phyloP scores from a whole-genome alignment of 1,284 basidiomycete genomes.

The Fomitopsis betulina region DNA sequence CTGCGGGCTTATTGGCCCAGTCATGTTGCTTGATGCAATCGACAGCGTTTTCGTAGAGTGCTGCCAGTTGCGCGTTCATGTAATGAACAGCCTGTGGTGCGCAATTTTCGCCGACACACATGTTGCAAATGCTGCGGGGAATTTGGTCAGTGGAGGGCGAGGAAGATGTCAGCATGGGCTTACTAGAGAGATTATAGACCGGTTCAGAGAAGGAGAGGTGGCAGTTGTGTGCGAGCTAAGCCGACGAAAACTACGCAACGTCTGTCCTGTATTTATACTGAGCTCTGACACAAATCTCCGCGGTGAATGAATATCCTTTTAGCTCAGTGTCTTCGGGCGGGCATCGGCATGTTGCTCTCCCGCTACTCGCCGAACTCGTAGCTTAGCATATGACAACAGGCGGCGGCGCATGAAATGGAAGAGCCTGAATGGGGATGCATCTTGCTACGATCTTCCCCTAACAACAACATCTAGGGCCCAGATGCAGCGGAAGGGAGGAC shows the following conservation, averaged over 20 bases:
- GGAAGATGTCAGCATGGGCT: not conserved
- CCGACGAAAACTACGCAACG: not conserved
- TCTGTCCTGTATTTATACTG: not conserved
- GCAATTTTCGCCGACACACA: conserved; percentile 29
- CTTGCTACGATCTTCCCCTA: not conserved
- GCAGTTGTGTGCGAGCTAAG: not conserved
- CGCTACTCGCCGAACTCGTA: not conserved
- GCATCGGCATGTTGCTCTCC: not conserved
- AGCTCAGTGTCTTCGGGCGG: not conserved
- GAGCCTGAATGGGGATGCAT: not conserved
- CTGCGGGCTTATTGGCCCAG: conserved; percentile 12
- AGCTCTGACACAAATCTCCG: not conserved
- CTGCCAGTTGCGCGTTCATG: conserved; percentile 27
- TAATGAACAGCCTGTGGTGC: conserved; percentile 26
- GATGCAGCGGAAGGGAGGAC: not conserved
- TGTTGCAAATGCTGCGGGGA: conserved; percentile 9
- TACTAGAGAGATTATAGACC: not conserved
- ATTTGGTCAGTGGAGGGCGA: not conserved
- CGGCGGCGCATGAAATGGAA: not conserved
- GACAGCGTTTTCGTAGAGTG: conserved; percentile 23
- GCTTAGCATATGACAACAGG: not conserved
- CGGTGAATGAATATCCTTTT: not conserved
- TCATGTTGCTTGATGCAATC: conserved; percentile 21
- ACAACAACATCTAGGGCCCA: not conserved
- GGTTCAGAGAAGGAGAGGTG: not conserved